Conservation (phyloP, 192 early-diverging fungal species). For the Coemansia sp. region DNA sequence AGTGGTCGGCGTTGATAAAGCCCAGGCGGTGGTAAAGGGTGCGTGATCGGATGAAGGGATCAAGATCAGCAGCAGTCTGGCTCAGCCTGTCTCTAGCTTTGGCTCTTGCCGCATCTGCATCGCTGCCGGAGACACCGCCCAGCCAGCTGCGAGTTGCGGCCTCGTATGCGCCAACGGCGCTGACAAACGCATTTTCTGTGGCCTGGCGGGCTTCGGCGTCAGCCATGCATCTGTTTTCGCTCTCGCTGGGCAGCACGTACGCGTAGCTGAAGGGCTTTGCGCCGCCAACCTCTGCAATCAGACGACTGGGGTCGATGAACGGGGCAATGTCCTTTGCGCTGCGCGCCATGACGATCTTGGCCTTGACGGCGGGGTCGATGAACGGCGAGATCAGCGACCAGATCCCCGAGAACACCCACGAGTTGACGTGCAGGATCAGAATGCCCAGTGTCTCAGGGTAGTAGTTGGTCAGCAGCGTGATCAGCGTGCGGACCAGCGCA, state of each 20-base stretch:
- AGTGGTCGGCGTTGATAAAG: conserved; percentile 16
- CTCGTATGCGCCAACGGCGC: conserved; percentile 49
- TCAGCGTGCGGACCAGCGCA: conserved; percentile 71
- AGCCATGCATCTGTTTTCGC: conserved; percentile 55
- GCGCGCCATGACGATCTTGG: conserved; percentile 78
- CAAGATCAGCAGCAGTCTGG: conserved; percentile 42
- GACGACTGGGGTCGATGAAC: conserved; percentile 58
- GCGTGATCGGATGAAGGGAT: conserved; percentile 56
- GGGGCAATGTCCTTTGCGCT: conserved; percentile 59
- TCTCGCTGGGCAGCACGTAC: conserved; percentile 52
- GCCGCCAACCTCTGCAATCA: conserved; percentile 67
- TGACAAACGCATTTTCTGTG: conserved; percentile 28
- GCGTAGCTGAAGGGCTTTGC: conserved; percentile 58
- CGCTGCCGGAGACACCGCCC: conserved; percentile 17
- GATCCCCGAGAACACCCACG: conserved; percentile 78
- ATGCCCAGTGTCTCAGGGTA: conserved; percentile 87
- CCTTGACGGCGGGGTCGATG: conserved; percentile 84
- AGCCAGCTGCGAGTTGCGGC: conserved; percentile 55
- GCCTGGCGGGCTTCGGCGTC: conserved; percentile 48
- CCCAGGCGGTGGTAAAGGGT: conserved; percentile 55
- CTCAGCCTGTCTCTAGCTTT: conserved; percentile 40
- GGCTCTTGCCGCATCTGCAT: neutral
- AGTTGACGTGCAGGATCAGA: conserved; percentile 74
- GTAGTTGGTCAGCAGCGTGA: conserved; percentile 78
- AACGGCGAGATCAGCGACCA: conserved; percentile 84